phyloP scores from a whole-genome alignment of 208 protist genomes.

The Herpetomonas samuelpessoai region DNA sequence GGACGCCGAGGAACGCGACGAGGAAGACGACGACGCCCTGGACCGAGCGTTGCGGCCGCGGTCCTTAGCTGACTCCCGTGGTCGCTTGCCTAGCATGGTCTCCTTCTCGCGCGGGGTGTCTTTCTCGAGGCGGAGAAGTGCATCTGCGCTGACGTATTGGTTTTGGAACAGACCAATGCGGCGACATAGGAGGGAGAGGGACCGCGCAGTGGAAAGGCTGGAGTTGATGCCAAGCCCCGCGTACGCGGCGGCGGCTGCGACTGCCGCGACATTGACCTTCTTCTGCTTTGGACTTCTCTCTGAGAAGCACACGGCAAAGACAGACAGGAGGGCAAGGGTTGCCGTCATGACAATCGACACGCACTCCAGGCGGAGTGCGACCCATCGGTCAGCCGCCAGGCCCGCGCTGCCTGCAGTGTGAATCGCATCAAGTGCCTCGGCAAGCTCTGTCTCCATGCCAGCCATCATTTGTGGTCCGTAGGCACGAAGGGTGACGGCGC shows the following conservation, averaged over 20 bases:
- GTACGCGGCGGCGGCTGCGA: constrained; percentile 29
- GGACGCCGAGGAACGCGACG: background rate
- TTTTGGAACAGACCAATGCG: constrained; percentile 70
- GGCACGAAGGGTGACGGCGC: constrained; percentile 61
- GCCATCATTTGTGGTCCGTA: constrained; percentile 38
- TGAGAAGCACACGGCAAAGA: constrained; percentile 44
- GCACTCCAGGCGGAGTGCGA: constrained; percentile 64
- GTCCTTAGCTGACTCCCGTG: constrained; percentile 1
- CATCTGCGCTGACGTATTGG: constrained; percentile 75
- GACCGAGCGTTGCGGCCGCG: background rate
- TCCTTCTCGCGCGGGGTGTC: constrained; percentile 27
- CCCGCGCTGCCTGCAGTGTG: constrained; percentile 46
- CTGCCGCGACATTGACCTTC: constrained; percentile 13
- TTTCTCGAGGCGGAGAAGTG: constrained; percentile 46
- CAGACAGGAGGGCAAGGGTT: constrained; percentile 50
- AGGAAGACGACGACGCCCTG: background rate
- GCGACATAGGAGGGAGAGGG: constrained; percentile 59
- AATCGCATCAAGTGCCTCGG: constrained; percentile 55
- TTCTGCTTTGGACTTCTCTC: constrained; percentile 3
- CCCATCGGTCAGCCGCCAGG: constrained; percentile 66
- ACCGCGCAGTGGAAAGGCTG: constrained; percentile 50
- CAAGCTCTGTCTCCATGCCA: constrained; percentile 47
- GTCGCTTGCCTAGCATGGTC: background rate
- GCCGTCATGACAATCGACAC: constrained; percentile 64
- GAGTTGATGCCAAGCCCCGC: constrained; percentile 64